Evolutionary conservation across 805 yeast species (phyloP).

Genomic region (Pichia scutulata): DNA sequence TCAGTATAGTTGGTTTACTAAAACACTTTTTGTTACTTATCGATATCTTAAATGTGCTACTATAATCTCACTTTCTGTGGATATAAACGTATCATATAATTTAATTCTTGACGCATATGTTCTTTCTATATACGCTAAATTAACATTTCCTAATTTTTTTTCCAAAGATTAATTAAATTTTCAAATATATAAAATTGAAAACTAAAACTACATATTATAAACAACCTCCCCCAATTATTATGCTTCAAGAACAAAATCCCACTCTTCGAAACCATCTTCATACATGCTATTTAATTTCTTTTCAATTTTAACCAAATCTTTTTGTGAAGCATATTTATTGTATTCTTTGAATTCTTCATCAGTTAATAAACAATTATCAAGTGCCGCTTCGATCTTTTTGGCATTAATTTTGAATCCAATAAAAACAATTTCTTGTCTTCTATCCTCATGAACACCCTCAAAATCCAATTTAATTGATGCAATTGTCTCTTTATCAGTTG

Average conservation of each 20-base stretch:
- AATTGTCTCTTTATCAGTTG: background rate
- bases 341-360: constrained; percentile 31
- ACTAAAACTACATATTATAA: background rate
- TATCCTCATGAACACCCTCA: constrained; percentile 34
- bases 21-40: too few relatives aligned
- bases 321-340: constrained; percentile 23
- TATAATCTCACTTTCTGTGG: too few relatives aligned
- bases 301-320: constrained; percentile 28
- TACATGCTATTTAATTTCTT: constrained; percentile 24
- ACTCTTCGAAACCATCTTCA: constrained; percentile 38
- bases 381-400: constrained; percentile 20
- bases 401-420: constrained; percentile 34
- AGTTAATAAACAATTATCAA: constrained; percentile 34
- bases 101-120: too few relatives aligned
- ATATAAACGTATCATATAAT: too few relatives aligned
- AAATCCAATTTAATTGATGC: constrained; percentile 30
- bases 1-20: too few relatives aligned
- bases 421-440: constrained; percentile 39
- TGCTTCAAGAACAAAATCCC: constrained; percentile 20
- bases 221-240: background rate
- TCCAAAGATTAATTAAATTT: background rate
- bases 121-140: too few relatives aligned
- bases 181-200: background rate
- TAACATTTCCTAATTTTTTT: too few relatives aligned
- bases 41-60: too few relatives aligned